Conservation (phyloP, 129 eudicot genomes). For the Arctium lappa region DNA sequence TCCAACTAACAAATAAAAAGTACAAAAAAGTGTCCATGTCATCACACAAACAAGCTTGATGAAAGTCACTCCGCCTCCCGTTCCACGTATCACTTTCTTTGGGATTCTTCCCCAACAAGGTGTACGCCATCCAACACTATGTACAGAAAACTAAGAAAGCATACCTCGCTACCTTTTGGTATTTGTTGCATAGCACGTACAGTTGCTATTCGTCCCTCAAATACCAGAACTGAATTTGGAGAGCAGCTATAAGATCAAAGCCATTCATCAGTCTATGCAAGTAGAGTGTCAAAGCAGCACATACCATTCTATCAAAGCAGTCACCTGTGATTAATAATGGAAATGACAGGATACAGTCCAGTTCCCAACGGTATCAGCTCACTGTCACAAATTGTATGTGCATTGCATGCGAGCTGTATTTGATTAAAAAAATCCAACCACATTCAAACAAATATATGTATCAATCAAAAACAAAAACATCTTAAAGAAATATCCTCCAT, state of each 20-base stretch:
- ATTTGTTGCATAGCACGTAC: constrained; percentile 80
- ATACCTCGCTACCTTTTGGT: constrained; percentile 94
- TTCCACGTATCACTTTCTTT: not conserved
- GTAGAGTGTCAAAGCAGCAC: constrained; percentile 1
- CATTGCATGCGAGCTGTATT: constrained; percentile 92
- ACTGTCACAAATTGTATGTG: constrained; percentile 84
- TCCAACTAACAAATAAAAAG: not conserved
- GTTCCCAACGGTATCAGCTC: constrained; percentile 95
- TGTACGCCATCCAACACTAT: not conserved
- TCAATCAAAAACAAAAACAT: not conserved
- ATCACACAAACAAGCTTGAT: not conserved
- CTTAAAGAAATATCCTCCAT: not conserved
- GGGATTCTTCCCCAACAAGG: not conserved
- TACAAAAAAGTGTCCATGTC: not conserved
- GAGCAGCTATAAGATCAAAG: constrained; percentile 66
- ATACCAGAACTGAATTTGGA: constrained; percentile 88
- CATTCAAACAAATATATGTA: constrained; percentile 6
- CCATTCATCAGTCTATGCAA: constrained; percentile 4
- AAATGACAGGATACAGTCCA: constrained; percentile 77
- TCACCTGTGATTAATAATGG: constrained; percentile 94
- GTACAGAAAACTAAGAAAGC: not conserved
- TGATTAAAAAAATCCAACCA: not conserved
- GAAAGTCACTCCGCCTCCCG: not conserved
- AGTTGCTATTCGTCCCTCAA: constrained; percentile 80
- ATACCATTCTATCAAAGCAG: not conserved